Evolutionary conservation across 2,329 filamentous ascomycete species (phyloP), one percentile per base, ranked within the genome.

Genomic region (Fusarium torreyae): DNA sequence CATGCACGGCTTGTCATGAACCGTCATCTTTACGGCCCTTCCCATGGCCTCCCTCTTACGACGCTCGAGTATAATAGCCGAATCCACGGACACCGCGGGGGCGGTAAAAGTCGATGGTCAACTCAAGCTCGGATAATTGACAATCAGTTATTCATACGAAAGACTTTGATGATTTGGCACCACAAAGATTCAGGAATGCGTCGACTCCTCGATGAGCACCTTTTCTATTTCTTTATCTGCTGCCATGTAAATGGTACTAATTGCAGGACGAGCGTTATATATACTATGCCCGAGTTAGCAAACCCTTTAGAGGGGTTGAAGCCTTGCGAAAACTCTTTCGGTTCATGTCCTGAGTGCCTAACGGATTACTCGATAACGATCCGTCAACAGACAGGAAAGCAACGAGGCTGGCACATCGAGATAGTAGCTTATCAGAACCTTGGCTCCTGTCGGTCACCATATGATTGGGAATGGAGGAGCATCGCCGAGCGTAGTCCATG

Each of bases 291-390:
- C 4, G 60, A 63, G 20, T 8, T 58, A 7, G 14, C 15, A 17
- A 26, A 20, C 5, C 20, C 38, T 17, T 22, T 33, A 6, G 7
- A 20, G 15, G 22, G 13, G 5, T 31, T 54, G 13, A 14, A 20
- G 2, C 20, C 36, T 9, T 65, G 48, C 10, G 28, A 54, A 7
- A 22, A 51, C 22, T 53, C 54, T 4, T 13, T 43, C 4, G 54
- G 44, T 2, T 66, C 59, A 9, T 66, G 63, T 11, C 59, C 55
- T 2, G 10, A 20, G 2, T 67, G 63, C 24, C 8, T 57, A 22
- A 61, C 61, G 11, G 63, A 67, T 22, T 67, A 67, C 34, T 44
- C 51, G 7, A 36, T 67, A 13, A 44, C 18, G 14, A 20, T 67
- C 8, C 10, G 18, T 1, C 7, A 10, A 22, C 7, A 34, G 17